Conservation (phyloP, 768 basidiomycete genomes). For the Naematelia encephala region DNA sequence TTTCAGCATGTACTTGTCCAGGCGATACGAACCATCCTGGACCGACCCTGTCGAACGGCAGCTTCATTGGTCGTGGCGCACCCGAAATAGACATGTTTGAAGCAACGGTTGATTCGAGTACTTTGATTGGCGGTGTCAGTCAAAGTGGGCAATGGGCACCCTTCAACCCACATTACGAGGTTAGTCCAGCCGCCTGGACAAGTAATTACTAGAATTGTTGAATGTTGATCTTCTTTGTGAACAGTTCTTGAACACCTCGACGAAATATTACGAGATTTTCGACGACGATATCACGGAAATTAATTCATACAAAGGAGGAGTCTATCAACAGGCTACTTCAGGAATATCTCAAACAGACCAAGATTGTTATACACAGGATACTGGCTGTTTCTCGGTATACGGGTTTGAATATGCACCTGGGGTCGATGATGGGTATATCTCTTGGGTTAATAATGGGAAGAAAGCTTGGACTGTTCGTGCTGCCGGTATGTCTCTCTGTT, state of each 20-base stretch:
- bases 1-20: constrained; percentile 83
- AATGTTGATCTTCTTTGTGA: neutral
- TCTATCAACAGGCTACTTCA: constrained; percentile 79
- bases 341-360: constrained; percentile 68
- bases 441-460: constrained; percentile 67
- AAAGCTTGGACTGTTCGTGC: constrained; percentile 59
- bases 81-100: constrained; percentile 92
- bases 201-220: neutral
- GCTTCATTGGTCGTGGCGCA: constrained; percentile 73
- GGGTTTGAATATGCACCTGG: constrained; percentile 81
- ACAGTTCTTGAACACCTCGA: constrained; percentile 54
- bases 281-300: constrained; percentile 35
- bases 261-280: constrained; percentile 63
- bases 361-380: constrained; percentile 15
- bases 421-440: constrained; percentile 63
- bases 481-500: constrained; percentile 27
- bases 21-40: constrained; percentile 80
- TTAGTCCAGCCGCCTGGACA: constrained; percentile 13
- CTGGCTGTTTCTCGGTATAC: constrained; percentile 63
- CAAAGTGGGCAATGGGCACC: constrained; percentile 73
- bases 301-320: constrained; percentile 58
- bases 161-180: constrained; percentile 67
- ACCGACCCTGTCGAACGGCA: constrained; percentile 70
- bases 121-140: constrained; percentile 62
- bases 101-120: constrained; percentile 56